Evolutionary conservation across 768 basidiomycete genomes (phyloP).

Genomic region (Pulveroboletus sp.): DNA sequence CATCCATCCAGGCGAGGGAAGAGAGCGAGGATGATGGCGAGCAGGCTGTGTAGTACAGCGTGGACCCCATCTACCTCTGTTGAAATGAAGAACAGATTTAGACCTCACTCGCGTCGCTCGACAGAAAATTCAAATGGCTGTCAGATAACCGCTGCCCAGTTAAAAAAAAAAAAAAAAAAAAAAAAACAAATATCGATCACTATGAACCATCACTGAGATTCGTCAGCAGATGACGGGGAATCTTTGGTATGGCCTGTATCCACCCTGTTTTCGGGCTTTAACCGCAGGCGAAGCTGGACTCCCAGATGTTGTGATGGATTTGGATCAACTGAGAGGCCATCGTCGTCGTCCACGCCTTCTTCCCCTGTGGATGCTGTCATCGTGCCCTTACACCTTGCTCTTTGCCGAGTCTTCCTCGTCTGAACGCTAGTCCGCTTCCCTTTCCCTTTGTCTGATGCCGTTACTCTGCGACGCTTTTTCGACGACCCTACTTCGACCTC

Average conservation of each 20-base stretch:
- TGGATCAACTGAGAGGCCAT: background rate
- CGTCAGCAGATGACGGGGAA: background rate
- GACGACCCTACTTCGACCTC: slow-evolving; percentile 25
- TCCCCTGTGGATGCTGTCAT: slow-evolving; percentile 5
- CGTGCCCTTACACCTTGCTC: background rate
- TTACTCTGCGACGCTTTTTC: slow-evolving; percentile 31
- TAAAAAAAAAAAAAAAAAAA: background rate
- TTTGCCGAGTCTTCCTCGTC: slow-evolving; percentile 3
- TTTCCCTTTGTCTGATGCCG: slow-evolving; percentile 12
- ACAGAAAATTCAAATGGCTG: background rate
- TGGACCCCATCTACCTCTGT: slow-evolving; percentile 1
- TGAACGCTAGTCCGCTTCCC: background rate
- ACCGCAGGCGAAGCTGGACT: slow-evolving; percentile 39
- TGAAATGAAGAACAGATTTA: background rate
- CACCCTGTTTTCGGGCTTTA: slow-evolving; percentile 29
- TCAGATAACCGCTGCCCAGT: background rate
- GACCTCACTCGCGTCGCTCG: background rate
- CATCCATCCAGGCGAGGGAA: slow-evolving; percentile 32
- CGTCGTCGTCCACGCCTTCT: slow-evolving; percentile 18
- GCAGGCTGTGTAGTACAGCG: slow-evolving; percentile 19
- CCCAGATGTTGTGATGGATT: slow-evolving; percentile 22
- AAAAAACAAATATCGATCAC: background rate
- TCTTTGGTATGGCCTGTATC: slow-evolving; percentile 9
- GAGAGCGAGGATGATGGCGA: slow-evolving; percentile 32
- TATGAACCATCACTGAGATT: background rate